Conservation (phyloP, 169 alveolate genomes). For the Besnoitia besnoiti region DNA sequence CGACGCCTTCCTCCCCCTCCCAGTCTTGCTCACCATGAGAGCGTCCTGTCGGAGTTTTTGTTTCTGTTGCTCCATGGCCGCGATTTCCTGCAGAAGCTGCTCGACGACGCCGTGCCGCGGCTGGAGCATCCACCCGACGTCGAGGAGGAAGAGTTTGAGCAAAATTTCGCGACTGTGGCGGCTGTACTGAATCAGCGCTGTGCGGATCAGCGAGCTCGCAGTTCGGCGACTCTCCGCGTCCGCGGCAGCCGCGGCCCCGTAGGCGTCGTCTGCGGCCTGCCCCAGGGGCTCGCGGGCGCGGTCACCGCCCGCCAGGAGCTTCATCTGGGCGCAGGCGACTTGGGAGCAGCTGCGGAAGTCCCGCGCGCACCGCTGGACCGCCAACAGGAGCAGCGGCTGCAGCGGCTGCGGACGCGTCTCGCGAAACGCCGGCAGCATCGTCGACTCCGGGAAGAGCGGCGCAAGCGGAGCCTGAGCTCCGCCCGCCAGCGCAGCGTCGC, state of each 20-base stretch:
- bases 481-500: not conserved
- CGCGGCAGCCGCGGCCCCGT: slow-evolving; percentile 4
- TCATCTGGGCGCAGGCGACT: slow-evolving; percentile 50
- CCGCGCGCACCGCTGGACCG: slow-evolving; percentile 33
- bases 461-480: not conserved
- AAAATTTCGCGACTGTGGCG: slow-evolving; percentile 57
- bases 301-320: slow-evolving; percentile 22
- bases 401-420: slow-evolving; percentile 51
- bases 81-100: slow-evolving; percentile 25
- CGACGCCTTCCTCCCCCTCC: no score
- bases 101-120: slow-evolving; percentile 32
- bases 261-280: not conserved
- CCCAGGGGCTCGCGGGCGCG: slow-evolving; percentile 3
- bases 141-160: slow-evolving; percentile 53
- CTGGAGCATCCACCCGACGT: slow-evolving; percentile 38
- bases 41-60: not conserved
- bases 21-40: slow-evolving; percentile 29
- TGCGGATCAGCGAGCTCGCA: slow-evolving; percentile 39
- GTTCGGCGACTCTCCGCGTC: not conserved
- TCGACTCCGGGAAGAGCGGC: not conserved
- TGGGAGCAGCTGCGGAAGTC: slow-evolving; percentile 52
- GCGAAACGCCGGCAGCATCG: not conserved
- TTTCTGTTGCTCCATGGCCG: slow-evolving; percentile 25
- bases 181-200: slow-evolving; percentile 58
- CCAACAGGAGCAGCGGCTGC: slow-evolving; percentile 64